Evolutionary conservation across 2,329 filamentous ascomycete genomes (phyloP).

Genomic region (Pestalotiopsis sp.): DNA sequence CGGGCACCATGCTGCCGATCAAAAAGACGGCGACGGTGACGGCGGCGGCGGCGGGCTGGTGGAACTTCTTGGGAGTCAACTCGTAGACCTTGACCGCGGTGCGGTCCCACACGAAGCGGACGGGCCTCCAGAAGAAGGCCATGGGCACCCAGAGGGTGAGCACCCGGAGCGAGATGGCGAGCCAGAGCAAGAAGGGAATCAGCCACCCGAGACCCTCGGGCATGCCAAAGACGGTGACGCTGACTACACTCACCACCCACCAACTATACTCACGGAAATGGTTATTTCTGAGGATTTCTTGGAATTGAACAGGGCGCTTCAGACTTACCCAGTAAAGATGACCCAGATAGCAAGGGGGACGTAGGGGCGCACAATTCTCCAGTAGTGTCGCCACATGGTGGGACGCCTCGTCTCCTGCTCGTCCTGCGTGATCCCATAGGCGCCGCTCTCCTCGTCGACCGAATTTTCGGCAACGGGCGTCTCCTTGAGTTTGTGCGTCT

Average conservation of each 20-base stretch:
- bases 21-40: conserved; percentile 72
- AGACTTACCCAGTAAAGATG: conserved; percentile 37
- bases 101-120: conserved; percentile 68
- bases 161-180: conserved; percentile 72
- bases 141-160: conserved; percentile 74
- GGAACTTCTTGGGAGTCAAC: conserved; percentile 67
- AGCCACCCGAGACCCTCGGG: conserved; percentile 76
- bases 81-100: conserved; percentile 61
- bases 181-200: conserved; percentile 80
- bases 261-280: conserved; percentile 29
- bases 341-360: conserved; percentile 46
- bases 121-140: conserved; percentile 64
- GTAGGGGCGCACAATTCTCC: conserved; percentile 44
- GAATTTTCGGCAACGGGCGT: conserved; percentile 29
- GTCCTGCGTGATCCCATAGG: conserved; percentile 24
- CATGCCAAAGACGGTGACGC: conserved; percentile 56
- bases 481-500: conserved; percentile 38
- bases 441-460: conserved; percentile 31
- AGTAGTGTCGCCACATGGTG: conserved; percentile 28
- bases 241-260: conserved; percentile 47
- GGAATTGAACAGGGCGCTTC: not conserved
- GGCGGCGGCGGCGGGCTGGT: conserved; percentile 62
- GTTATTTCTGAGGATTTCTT: not conserved
- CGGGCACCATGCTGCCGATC: conserved; percentile 75
- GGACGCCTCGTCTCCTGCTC: not conserved